Percentiles rank a stretch among this genome's conserved stretches.
These are phyloP conservation scores for Dalbergia oliveri DNA, from an alignment of 306 rosid species.

Conservation along the genomic window DNA sequence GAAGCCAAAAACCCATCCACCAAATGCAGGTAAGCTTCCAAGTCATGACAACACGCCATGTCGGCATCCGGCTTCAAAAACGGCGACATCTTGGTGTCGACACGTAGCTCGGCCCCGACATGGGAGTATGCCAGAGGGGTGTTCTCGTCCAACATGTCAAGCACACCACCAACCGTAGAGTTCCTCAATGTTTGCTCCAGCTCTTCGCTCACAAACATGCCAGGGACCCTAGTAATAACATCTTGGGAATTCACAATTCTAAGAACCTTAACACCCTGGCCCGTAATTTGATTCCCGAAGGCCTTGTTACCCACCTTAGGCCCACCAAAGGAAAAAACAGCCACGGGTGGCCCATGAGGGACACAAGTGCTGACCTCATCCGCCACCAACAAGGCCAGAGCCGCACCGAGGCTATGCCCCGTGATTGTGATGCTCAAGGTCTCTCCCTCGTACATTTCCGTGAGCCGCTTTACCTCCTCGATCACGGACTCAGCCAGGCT, in stretches of 20 bases:
- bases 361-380: slow-evolving; percentile 65
- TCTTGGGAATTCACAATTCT: slow-evolving; percentile 89
- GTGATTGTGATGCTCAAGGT: slow-evolving; percentile 79
- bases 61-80: slow-evolving; percentile 86
- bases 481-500: slow-evolving; percentile 76
- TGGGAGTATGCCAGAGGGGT: slow-evolving; percentile 71
- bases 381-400: slow-evolving; percentile 77
- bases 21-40: slow-evolving; percentile 91
- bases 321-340: slow-evolving; percentile 92
- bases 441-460: slow-evolving; percentile 73
- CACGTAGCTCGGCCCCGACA: slow-evolving; percentile 77
- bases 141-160: slow-evolving; percentile 59
- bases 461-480: slow-evolving; percentile 72
- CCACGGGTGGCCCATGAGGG: slow-evolving; percentile 63
- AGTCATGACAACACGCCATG: slow-evolving; percentile 90
- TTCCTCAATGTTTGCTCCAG: slow-evolving; percentile 53
- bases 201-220: slow-evolving; percentile 61
- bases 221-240: slow-evolving; percentile 79
- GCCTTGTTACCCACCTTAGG: slow-evolving; percentile 83
- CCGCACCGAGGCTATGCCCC: slow-evolving; percentile 92
- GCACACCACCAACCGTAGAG: slow-evolving; percentile 44
- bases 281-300: slow-evolving; percentile 55
- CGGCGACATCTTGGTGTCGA: slow-evolving; percentile 93
- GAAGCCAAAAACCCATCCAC: slow-evolving; percentile 95
- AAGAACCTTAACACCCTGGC: slow-evolving; percentile 72